phyloP scores from a whole-genome alignment of 1,139 yeast species.

The Geotrichum phurueaensis region DNA sequence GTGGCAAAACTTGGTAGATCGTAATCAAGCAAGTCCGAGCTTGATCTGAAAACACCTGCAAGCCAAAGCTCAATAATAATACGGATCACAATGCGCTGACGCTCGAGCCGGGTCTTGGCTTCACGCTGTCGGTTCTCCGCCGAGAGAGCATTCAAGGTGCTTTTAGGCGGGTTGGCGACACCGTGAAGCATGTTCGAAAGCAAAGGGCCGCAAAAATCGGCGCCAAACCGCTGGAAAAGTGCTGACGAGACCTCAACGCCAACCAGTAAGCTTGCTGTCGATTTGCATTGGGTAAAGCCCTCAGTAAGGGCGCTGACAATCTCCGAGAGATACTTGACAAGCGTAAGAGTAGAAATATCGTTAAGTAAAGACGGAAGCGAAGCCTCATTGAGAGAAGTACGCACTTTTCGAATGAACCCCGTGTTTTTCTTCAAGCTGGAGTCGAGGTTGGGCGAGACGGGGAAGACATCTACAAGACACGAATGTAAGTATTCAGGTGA shows the following conservation, averaged over 20 bases:
- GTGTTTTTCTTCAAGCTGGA: constrained; percentile 79
- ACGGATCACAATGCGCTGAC: constrained; percentile 49
- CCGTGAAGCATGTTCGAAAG: constrained; percentile 45
- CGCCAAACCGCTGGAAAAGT: constrained; percentile 67
- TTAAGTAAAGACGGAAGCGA: constrained; percentile 45
- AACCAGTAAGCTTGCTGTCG: constrained; percentile 55
- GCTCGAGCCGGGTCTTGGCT: constrained; percentile 39
- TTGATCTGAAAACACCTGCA: constrained; percentile 41
- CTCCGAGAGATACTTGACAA: constrained; percentile 75
- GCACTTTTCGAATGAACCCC: constrained; percentile 68
- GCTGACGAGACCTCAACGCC: constrained; percentile 65
- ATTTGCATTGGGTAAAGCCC: constrained; percentile 50
- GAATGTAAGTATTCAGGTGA: background rate
- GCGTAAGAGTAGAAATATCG: constrained; percentile 57
- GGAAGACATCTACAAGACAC: constrained; percentile 22
- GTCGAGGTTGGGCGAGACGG: constrained; percentile 47
- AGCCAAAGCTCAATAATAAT: constrained; percentile 57
- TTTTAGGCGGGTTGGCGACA: constrained; percentile 39
- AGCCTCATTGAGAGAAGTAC: constrained; percentile 51
- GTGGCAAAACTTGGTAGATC: constrained; percentile 41
- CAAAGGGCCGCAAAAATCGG: constrained; percentile 49
- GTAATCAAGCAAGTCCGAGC: constrained; percentile 26
- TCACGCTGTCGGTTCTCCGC: constrained; percentile 41
- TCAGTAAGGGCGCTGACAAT: constrained; percentile 59
- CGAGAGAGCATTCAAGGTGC: constrained; percentile 31